Conservation (phyloP, 441 rosid genomes). For the Euphorbia schlechtendalii region DNA sequence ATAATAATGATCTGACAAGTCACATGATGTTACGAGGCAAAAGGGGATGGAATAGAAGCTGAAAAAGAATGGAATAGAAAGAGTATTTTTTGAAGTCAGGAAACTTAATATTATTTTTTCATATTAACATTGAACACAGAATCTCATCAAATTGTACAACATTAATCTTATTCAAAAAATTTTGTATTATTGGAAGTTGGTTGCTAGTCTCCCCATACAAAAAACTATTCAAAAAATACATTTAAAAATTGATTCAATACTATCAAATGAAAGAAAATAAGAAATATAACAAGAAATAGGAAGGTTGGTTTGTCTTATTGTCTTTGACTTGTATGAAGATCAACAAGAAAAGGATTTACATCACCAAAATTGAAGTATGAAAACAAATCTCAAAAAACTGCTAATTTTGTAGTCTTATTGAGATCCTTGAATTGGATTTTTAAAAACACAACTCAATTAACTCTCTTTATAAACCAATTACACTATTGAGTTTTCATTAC, state of each 20-base stretch:
- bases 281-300: conserved; percentile 8
- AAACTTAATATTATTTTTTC: background rate
- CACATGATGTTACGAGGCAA: background rate
- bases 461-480: background rate
- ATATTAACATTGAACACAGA: background rate
- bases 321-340: conserved; percentile 12
- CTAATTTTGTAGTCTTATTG: conserved; percentile 26
- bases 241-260: background rate
- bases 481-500: background rate
- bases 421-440: conserved; percentile 34
- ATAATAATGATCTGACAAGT: background rate
- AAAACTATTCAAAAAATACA: conserved; percentile 21
- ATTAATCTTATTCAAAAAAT: conserved; percentile 18
- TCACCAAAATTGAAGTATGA: conserved; percentile 13
- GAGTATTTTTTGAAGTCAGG: conserved; percentile 20
- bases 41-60: conserved; percentile 18
- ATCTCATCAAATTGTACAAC: conserved; percentile 18
- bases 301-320: background rate
- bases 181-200: conserved; percentile 25
- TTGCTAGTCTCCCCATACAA: conserved; percentile 13
- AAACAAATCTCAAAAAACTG: conserved; percentile 25
- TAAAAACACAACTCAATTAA: conserved; percentile 2
- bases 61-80: conserved; percentile 27
- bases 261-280: background rate
- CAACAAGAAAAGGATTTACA: conserved; percentile 5